phyloP scores from a whole-genome alignment of 2,329 filamentous ascomycete species.

The Fusarium setosum region DNA sequence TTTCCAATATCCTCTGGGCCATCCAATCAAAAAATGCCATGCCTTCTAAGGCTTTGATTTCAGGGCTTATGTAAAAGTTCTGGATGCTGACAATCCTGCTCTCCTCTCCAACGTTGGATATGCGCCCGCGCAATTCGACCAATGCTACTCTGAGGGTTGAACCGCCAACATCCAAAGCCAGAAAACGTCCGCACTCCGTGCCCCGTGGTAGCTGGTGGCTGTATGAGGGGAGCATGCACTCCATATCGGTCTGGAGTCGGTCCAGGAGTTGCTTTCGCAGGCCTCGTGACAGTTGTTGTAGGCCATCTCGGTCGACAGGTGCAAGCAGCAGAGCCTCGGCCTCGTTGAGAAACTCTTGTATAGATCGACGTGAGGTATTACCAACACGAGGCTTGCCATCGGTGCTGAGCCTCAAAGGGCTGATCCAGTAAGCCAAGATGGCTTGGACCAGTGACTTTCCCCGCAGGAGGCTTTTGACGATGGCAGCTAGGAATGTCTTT shows the following conservation, averaged over 20 bases:
- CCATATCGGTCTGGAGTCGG: constrained; percentile 61
- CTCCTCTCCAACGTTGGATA: constrained; percentile 50
- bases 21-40: constrained; percentile 76
- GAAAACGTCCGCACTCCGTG: constrained; percentile 66
- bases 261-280: constrained; percentile 67
- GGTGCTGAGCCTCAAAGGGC: constrained; percentile 51
- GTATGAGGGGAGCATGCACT: constrained; percentile 75
- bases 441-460: constrained; percentile 70
- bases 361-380: constrained; percentile 41
- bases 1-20: constrained; percentile 69
- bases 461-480: constrained; percentile 67
- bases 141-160: constrained; percentile 74
- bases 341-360: constrained; percentile 67
- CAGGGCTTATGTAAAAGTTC: constrained; percentile 66
- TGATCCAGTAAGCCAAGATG: constrained; percentile 65
- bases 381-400: constrained; percentile 34
- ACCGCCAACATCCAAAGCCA: constrained; percentile 76
- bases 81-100: constrained; percentile 65
- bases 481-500: constrained; percentile 64
- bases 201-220: constrained; percentile 73
- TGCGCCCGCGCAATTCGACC: constrained; percentile 66
- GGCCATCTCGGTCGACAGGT: constrained; percentile 58
- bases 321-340: constrained; percentile 64
- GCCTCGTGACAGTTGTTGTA: constrained; percentile 58
- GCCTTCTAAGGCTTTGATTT: constrained; percentile 68